Percentiles rank a stretch among this genome's conserved stretches.
Evolutionary conservation across 768 basidiomycete genomes (phyloP).

Genomic region (Xerocomus spinulosus): DNA sequence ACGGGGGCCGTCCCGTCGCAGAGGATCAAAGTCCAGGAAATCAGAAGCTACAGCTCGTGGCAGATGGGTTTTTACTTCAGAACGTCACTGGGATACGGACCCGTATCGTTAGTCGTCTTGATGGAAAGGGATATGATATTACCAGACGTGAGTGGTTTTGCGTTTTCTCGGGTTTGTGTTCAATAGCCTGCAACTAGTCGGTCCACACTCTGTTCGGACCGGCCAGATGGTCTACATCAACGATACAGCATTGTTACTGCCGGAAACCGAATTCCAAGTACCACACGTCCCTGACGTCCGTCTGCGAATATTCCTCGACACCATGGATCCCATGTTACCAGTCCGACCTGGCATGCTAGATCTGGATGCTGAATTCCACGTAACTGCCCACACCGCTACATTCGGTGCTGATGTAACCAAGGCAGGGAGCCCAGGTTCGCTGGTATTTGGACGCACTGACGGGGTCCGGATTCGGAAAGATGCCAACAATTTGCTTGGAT

Average conservation of each 20-base stretch:
- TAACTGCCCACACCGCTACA: slow-evolving; percentile 58
- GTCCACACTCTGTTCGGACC: slow-evolving; percentile 71
- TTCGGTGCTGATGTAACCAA: slow-evolving; percentile 64
- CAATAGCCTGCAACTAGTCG: slow-evolving; percentile 47
- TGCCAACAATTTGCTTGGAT: slow-evolving; percentile 52
- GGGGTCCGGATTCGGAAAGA: slow-evolving; percentile 57
- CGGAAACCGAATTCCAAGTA: slow-evolving; percentile 19
- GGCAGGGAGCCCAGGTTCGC: slow-evolving; percentile 21
- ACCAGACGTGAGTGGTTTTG: slow-evolving; percentile 57
- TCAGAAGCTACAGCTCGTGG: slow-evolving; percentile 56
- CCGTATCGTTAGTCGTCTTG: slow-evolving; percentile 73
- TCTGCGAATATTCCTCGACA: slow-evolving; percentile 56
- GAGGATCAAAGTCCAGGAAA: slow-evolving; percentile 71
- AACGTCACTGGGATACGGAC: slow-evolving; percentile 77
- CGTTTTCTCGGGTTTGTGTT: not conserved
- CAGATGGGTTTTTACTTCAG: slow-evolving; percentile 70
- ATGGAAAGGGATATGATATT: slow-evolving; percentile 83
- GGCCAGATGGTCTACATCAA: slow-evolving; percentile 83
- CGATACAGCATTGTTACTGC: slow-evolving; percentile 49
- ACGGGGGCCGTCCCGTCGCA: slow-evolving; percentile 43
- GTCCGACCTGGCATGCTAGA: slow-evolving; percentile 37
- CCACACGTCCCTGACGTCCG: slow-evolving; percentile 40
- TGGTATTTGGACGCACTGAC: slow-evolving; percentile 46
- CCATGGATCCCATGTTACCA: slow-evolving; percentile 43
- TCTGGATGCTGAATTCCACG: slow-evolving; percentile 41